Percentiles rank a stretch among this genome's conserved stretches.
Conservation (phyloP, 2,329 filamentous ascomycete genomes). For the Hypomyces rosellus region DNA sequence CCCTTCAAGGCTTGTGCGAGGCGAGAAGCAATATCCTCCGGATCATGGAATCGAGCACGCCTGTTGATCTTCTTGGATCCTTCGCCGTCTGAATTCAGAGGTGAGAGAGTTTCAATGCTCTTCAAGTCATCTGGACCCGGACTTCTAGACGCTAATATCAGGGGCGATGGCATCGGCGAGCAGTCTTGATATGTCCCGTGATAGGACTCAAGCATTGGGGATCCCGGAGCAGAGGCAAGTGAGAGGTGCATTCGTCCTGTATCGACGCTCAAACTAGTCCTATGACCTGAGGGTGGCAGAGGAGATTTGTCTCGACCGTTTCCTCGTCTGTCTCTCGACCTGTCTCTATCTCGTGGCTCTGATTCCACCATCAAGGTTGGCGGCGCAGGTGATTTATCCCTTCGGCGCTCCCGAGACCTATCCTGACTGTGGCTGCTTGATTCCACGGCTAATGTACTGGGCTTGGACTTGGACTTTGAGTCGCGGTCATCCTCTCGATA, state of each 20-base stretch:
- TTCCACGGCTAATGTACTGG: slow-evolving; percentile 39
- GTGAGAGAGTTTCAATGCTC: slow-evolving; percentile 45
- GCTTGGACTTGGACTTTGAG: slow-evolving; percentile 20
- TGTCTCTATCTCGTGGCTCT: slow-evolving; percentile 14
- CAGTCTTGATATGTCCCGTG: slow-evolving; percentile 90
- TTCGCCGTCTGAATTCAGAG: slow-evolving; percentile 43
- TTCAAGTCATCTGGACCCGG: slow-evolving; percentile 42
- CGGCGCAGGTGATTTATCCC: slow-evolving; percentile 22
- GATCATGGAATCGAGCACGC: slow-evolving; percentile 76
- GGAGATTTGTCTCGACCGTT: slow-evolving; percentile 39
- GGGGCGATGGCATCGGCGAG: slow-evolving; percentile 86
- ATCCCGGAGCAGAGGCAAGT: slow-evolving; percentile 59
- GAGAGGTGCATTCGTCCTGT: slow-evolving; percentile 38
- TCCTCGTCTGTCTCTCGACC: slow-evolving; percentile 27
- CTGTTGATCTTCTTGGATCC: slow-evolving; percentile 42
- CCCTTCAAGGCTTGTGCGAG: slow-evolving; percentile 70
- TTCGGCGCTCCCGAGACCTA: slow-evolving; percentile 27
- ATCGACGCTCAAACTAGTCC: slow-evolving; percentile 48
- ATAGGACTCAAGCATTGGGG: slow-evolving; percentile 86
- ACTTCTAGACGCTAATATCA: slow-evolving; percentile 46
- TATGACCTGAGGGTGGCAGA: slow-evolving; percentile 41
- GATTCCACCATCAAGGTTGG: slow-evolving; percentile 17
- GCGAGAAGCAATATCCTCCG: slow-evolving; percentile 67
- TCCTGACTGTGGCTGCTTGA: slow-evolving; percentile 30
- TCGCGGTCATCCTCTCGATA: slow-evolving; percentile 29